Evolutionary conservation across 2,329 filamentous ascomycete species (phyloP).

Genomic region (Clonostachys rhizophaga): DNA sequence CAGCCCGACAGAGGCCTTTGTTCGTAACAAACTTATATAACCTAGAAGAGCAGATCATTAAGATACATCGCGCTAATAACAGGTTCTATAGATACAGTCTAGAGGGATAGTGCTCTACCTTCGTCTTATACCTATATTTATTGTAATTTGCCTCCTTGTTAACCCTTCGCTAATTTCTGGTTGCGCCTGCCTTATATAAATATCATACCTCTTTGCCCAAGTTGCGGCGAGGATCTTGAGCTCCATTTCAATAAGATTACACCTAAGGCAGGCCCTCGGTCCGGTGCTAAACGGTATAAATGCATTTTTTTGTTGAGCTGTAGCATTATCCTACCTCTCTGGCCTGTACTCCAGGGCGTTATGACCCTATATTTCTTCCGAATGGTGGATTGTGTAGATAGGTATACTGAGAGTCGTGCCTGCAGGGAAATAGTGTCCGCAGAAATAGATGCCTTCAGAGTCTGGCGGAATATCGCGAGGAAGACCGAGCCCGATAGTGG

Average conservation of each 20-base stretch:
- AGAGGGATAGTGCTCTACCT: background rate
- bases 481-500: slow-evolving; percentile 79
- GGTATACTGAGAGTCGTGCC: slow-evolving; percentile 77
- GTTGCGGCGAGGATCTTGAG: slow-evolving; percentile 73
- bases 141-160: slow-evolving; percentile 69
- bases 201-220: slow-evolving; percentile 48
- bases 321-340: slow-evolving; percentile 65
- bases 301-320: slow-evolving; percentile 63
- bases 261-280: slow-evolving; percentile 66
- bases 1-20: no score
- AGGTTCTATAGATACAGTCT: no score
- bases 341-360: slow-evolving; percentile 70
- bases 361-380: slow-evolving; percentile 65
- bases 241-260: slow-evolving; percentile 88
- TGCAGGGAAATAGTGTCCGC: slow-evolving; percentile 65
- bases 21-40: no score
- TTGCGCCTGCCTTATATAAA: slow-evolving; percentile 45
- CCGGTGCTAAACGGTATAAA: slow-evolving; percentile 75
- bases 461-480: slow-evolving; percentile 67
- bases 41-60: no score
- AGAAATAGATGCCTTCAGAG: slow-evolving; percentile 60
- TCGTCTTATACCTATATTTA: slow-evolving; percentile 31
- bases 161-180: slow-evolving; percentile 80
- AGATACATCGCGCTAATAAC: no score
- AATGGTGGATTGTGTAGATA: slow-evolving; percentile 78